Percentiles rank a stretch among this genome's conserved stretches.
These are phyloP conservation scores for Aspergillus pseudoglaucus DNA, from an alignment of 2,329 filamentous ascomycete species.

Conservation along the genomic window DNA sequence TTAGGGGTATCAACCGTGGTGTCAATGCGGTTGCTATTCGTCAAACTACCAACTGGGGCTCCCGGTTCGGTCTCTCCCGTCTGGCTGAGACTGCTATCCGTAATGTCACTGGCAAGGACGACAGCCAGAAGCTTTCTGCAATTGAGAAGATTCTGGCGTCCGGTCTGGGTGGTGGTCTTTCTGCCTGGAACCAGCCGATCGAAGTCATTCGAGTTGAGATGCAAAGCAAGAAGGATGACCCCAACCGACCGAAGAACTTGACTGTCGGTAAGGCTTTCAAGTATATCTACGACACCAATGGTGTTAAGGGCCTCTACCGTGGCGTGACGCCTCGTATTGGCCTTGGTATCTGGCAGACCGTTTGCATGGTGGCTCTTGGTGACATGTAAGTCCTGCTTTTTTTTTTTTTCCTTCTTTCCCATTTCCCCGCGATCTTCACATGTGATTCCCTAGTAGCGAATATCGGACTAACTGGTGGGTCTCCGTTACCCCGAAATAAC, in stretches of 20 bases:
- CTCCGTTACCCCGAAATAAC: conserved; percentile 18
- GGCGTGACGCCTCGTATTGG: conserved; percentile 91
- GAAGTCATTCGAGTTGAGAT: conserved; percentile 99
- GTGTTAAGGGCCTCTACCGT: conserved; percentile 86
- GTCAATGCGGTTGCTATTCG: conserved; percentile 98
- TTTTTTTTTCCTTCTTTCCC: not conserved
- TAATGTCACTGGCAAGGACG: conserved; percentile 67
- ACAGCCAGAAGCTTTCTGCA: conserved; percentile 69
- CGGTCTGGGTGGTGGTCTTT: conserved; percentile 83
- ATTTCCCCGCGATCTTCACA: conserved; percentile 11
- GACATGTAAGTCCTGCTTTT: conserved; percentile 67
- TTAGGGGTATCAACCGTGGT: conserved; percentile 94
- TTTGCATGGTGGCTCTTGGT: conserved; percentile 98
- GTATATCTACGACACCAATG: conserved; percentile 90
- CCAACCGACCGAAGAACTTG: conserved; percentile 98
- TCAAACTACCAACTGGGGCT: conserved; percentile 99
- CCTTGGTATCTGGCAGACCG: conserved; percentile 95
- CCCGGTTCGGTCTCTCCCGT: conserved; percentile 86
- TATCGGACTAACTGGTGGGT: conserved; percentile 23
- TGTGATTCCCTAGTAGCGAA: conserved; percentile 18
- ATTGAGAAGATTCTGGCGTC: conserved; percentile 85
- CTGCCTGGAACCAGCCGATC: conserved; percentile 98
- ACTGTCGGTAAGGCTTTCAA: conserved; percentile 73
- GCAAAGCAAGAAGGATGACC: conserved; percentile 98
- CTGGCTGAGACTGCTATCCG: conserved; percentile 87